Percentiles rank a stretch among this genome's conserved stretches.
phyloP scores from a whole-genome alignment of 768 basidiomycete genomes.

The Tylopilus rubrobrunneus region DNA sequence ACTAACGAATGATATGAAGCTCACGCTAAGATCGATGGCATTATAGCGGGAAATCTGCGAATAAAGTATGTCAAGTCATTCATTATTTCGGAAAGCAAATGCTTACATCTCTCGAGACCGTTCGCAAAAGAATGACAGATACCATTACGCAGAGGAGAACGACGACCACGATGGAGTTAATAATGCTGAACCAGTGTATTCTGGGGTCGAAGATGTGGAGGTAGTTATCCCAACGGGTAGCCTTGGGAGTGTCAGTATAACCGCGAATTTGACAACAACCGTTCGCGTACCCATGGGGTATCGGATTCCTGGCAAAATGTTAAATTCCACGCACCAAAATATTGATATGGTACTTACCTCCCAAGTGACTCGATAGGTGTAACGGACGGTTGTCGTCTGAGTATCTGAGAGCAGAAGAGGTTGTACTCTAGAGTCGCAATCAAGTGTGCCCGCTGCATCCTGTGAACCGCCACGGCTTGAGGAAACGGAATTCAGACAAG shows the following conservation, averaged over 20 bases:
- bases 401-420: conserved; percentile 64
- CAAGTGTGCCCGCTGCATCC: conserved; percentile 34
- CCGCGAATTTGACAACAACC: not conserved
- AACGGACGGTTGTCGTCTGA: conserved; percentile 60
- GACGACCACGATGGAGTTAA: conserved; percentile 90
- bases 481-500: conserved; percentile 1
- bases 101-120: conserved; percentile 81
- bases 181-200: conserved; percentile 95
- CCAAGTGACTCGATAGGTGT: conserved; percentile 88
- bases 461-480: conserved; percentile 63
- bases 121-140: conserved; percentile 82
- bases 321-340: not conserved
- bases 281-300: conserved; percentile 66
- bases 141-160: conserved; percentile 93
- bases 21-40: conserved; percentile 83
- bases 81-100: not conserved
- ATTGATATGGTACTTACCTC: conserved; percentile 45
- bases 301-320: conserved; percentile 62
- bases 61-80: not conserved
- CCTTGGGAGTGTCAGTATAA: conserved; percentile 43
- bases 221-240: conserved; percentile 95
- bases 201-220: conserved; percentile 90
- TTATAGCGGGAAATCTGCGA: conserved; percentile 64
- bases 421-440: conserved; percentile 46
- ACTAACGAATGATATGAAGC: conserved; percentile 19